phyloP scores from a whole-genome alignment of 768 basidiomycete genomes.

The Auricularia sp. region DNA sequence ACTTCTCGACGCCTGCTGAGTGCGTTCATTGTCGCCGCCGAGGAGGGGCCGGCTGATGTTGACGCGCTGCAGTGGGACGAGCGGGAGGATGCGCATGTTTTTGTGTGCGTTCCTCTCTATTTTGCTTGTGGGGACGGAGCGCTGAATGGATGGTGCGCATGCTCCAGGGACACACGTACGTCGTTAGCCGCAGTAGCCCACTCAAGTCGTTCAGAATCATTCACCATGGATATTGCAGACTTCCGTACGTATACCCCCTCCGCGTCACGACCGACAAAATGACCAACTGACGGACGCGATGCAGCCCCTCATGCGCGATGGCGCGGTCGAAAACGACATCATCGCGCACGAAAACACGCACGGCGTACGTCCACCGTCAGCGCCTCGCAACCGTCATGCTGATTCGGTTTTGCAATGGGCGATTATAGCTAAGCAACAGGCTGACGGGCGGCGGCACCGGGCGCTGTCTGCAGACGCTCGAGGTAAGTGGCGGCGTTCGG shows the following conservation, averaged over 20 bases:
- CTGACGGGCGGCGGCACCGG: constrained; percentile 49
- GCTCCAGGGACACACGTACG: too few species aligned
- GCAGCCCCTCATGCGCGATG: constrained; percentile 45
- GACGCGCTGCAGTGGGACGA: constrained; percentile 21
- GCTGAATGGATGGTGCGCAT: too few species aligned
- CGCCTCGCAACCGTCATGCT: neutral
- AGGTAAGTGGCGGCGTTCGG: constrained; percentile 14
- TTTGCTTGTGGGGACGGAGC: constrained; percentile 19
- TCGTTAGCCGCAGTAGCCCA: too few species aligned
- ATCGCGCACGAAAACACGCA: constrained; percentile 43
- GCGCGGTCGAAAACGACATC: constrained; percentile 52
- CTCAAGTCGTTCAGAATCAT: too few species aligned
- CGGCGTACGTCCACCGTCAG: neutral
- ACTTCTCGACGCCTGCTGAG: neutral
- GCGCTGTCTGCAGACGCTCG: constrained; percentile 51
- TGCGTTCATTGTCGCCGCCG: neutral
- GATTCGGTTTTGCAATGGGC: neutral
- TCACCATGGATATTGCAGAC: too few species aligned
- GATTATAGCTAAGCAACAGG: constrained; percentile 25
- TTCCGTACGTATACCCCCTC: too few species aligned
- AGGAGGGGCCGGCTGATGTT: neutral
- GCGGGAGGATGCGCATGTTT: constrained; percentile 37
- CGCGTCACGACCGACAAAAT: too few species aligned
- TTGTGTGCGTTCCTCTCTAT: constrained; percentile 18
- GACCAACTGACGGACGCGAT: constrained; percentile 16